Conservation (phyloP, 2,329 filamentous ascomycete species). For the Colletotrichum lindemuthianum region DNA sequence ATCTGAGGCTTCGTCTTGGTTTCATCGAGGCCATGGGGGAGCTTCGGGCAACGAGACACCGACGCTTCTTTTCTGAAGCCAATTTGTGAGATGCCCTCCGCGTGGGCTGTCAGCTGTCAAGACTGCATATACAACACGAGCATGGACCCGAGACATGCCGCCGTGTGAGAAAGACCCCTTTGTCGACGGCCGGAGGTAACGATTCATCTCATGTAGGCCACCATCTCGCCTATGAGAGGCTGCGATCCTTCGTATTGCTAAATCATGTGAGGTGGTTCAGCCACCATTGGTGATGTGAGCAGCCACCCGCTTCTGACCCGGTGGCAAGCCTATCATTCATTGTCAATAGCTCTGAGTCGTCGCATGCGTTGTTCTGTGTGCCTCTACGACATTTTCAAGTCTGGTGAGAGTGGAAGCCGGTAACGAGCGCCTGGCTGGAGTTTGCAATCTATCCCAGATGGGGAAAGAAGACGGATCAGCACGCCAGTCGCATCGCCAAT, state of each 20-base stretch:
- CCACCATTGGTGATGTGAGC: constrained; percentile 3
- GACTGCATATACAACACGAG: neutral
- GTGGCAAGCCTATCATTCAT: neutral
- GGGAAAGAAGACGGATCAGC: neutral
- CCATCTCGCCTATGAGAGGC: neutral
- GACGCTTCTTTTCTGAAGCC: too few relatives aligned
- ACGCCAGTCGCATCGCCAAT: neutral
- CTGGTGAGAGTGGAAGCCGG: neutral
- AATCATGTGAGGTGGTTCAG: constrained; percentile 14
- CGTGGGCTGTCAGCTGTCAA: constrained; percentile 19
- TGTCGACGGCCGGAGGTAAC: neutral
- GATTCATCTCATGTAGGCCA: neutral
- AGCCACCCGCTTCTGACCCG: constrained; percentile 2
- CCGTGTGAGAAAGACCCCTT: neutral
- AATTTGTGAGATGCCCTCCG: neutral
- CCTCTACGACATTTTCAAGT: neutral
- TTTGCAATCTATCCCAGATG: constrained; percentile 13
- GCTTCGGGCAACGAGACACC: too few relatives aligned
- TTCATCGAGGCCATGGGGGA: too few relatives aligned
- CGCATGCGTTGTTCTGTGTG: neutral
- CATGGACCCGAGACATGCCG: constrained; percentile 13
- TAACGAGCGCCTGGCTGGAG: neutral
- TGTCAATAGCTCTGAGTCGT: constrained; percentile 1
- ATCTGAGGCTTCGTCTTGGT: too few relatives aligned
- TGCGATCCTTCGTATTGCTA: neutral